Evolutionary conservation across 2,329 filamentous ascomycete genomes (phyloP).

Genomic region (Pseudogymnoascus sp.): DNA sequence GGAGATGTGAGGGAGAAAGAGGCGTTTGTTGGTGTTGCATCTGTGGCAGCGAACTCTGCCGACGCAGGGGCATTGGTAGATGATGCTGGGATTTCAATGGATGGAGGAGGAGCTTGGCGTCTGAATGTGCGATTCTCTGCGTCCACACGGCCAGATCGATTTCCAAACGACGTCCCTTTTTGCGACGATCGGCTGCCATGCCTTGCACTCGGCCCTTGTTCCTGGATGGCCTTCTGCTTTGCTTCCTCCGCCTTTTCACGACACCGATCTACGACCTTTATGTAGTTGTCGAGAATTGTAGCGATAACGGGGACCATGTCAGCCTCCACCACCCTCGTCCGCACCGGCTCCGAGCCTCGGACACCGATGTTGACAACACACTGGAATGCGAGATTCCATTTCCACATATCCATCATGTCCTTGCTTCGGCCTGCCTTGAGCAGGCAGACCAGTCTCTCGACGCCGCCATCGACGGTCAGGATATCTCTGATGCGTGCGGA

Average conservation of each 20-base stretch:
- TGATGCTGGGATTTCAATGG: slow-evolving; percentile 65
- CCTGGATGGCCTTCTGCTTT: slow-evolving; percentile 51
- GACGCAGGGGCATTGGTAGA: slow-evolving; percentile 39
- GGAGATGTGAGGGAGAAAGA: slow-evolving; percentile 62
- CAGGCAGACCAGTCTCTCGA: slow-evolving; percentile 93
- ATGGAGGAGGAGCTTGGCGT: slow-evolving; percentile 74
- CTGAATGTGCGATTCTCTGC: slow-evolving; percentile 55
- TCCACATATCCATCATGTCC: slow-evolving; percentile 99
- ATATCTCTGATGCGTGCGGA: slow-evolving; percentile 97
- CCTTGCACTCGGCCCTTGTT: slow-evolving; percentile 30
- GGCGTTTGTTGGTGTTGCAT: slow-evolving; percentile 52
- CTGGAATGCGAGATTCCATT: slow-evolving; percentile 98
- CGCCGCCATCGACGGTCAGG: slow-evolving; percentile 94
- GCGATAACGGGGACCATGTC: slow-evolving; percentile 99
- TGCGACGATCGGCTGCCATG: slow-evolving; percentile 21
- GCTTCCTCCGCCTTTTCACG: slow-evolving; percentile 78
- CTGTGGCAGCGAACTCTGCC: slow-evolving; percentile 41
- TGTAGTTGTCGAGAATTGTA: slow-evolving; percentile 96
- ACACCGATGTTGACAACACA: slow-evolving; percentile 99
- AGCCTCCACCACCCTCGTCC: slow-evolving; percentile 92
- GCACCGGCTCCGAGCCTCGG: slow-evolving; percentile 84
- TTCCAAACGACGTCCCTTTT: slow-evolving; percentile 38
- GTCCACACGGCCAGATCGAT: slow-evolving; percentile 45
- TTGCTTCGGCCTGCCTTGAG: slow-evolving; percentile 94
- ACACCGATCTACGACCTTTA: slow-evolving; percentile 88